A percentile compares a stretch with the other conserved stretches of the same genome.
Evolutionary conservation across 208 protist species (phyloP).

Genomic region (Porcisia hertigi): DNA sequence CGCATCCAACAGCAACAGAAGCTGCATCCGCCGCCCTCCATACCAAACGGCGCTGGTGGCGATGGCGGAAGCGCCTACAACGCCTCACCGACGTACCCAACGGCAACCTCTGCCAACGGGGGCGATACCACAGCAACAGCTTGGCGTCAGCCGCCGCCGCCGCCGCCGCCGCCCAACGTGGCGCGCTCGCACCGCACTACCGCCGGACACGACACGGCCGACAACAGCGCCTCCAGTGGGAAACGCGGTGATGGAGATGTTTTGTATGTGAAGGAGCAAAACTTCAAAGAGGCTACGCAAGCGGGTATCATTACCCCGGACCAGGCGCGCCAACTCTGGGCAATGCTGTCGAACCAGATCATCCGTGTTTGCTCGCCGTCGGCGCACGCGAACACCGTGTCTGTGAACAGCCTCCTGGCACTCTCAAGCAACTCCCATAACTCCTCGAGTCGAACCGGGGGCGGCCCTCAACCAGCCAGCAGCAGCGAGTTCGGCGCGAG

Average conservation of each 20-base stretch:
- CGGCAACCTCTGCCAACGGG: slow-evolving; percentile 3
- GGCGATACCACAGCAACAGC: neutral
- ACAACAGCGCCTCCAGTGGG: neutral
- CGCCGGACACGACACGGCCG: neutral
- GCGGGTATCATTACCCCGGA: slow-evolving; percentile 82
- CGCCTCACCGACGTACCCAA: slow-evolving; percentile 12
- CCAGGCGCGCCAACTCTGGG: slow-evolving; percentile 85
- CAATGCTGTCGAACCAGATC: slow-evolving; percentile 82
- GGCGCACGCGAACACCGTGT: slow-evolving; percentile 23
- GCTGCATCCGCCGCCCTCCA: slow-evolving; percentile 5
- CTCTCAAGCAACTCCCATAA: slow-evolving; percentile 29
- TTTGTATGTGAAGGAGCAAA: slow-evolving; percentile 66
- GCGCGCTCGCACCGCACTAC: slow-evolving; percentile 14
- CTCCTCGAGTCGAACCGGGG: slow-evolving; percentile 6
- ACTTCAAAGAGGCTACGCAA: slow-evolving; percentile 76
- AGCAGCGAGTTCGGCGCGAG: slow-evolving; percentile 43
- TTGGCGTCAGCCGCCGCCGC: neutral
- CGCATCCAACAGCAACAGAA: slow-evolving; percentile 41
- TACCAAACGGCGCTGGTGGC: neutral
- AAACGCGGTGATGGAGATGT: slow-evolving; percentile 18
- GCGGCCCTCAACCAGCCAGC: neutral
- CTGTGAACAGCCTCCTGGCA: slow-evolving; percentile 50
- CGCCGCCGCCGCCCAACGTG: slow-evolving; percentile 15
- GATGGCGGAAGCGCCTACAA: slow-evolving; percentile 6
- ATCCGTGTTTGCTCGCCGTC: slow-evolving; percentile 53